Base-by-base conservation (phyloP, 805 yeast genomes). In the Candida rishiriensis region DNA sequence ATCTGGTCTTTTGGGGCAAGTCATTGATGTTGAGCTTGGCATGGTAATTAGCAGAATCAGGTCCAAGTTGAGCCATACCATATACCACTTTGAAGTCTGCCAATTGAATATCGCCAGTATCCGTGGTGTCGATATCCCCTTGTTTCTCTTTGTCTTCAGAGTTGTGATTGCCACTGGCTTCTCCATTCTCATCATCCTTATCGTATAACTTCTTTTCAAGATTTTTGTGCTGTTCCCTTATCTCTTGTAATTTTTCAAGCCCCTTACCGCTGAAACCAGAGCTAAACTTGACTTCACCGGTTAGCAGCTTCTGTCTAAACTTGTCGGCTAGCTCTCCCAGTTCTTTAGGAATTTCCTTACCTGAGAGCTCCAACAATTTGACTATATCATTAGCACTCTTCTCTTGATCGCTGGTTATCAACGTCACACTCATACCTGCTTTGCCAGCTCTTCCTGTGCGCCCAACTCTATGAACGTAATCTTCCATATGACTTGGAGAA, bases 181-280 rank as follows among this genome's bases (percentile, higher is more conserved):
- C 13, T 17, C 29, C 28, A 11, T 18, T 10, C 6, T 52, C 59
- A 5, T 43, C 58, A 2, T 48, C 61, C 6, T 55, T 64, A 16
- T 75, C 79, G 54, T 68, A 76, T 9, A 76, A 69, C 45, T 66
- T 68, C 42, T 78, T 65, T 53, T 83, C 84, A 29, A 73, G 45
- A 43, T 68, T 69, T 47, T 77, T 68, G 38, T 74, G 70, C 39
- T 70, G 70, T 36, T 76, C 75, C 45, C 93, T 65, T 8, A 72
- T 61, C 47, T 79, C 78, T 47, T 87, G 90, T 35, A 90, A 66
- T 49, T 83, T 84, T 36, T 83, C 91, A 41, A 90, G 70, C 1
- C 98, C 98, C 52, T 85, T 83, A 16, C 99, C 99, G 3, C 97
- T 95, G 68, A 89, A 93, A 0, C 99, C 99, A 43, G 79, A 76